Evolutionary conservation across 2,329 filamentous ascomycete genomes (phyloP).

Genomic region (Xylariaceae sp.): DNA sequence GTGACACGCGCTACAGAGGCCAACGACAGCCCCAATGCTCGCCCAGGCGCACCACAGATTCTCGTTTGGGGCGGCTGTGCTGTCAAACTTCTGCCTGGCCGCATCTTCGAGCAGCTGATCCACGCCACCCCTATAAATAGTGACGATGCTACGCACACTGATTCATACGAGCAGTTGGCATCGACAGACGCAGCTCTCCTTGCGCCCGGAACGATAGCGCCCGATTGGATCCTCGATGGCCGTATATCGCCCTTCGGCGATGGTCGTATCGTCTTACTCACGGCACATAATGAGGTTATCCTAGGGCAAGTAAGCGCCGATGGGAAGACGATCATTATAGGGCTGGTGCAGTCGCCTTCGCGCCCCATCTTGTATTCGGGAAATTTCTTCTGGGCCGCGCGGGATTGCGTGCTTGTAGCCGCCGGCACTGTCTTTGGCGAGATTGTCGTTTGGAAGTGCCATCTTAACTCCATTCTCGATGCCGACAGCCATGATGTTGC

Average conservation of each 20-base stretch:
- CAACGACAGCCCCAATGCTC: not conserved
- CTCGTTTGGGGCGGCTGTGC: slow-evolving; percentile 69
- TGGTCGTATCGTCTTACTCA: slow-evolving; percentile 59
- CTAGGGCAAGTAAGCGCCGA: slow-evolving; percentile 38
- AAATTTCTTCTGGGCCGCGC: slow-evolving; percentile 60
- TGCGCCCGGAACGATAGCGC: slow-evolving; percentile 43
- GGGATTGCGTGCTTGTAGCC: slow-evolving; percentile 64
- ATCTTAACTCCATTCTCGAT: slow-evolving; percentile 28
- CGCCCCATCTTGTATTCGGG: slow-evolving; percentile 87
- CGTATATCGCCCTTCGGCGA: slow-evolving; percentile 45
- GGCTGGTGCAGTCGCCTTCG: slow-evolving; percentile 58
- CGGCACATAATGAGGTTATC: slow-evolving; percentile 81
- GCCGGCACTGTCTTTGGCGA: slow-evolving; percentile 94
- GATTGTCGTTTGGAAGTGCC: slow-evolving; percentile 81
- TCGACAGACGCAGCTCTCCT: not conserved
- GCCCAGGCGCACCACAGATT: slow-evolving; percentile 30
- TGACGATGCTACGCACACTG: too few relatives aligned
- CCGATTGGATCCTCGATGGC: slow-evolving; percentile 77
- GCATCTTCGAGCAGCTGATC: slow-evolving; percentile 29
- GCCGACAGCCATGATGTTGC: not conserved
- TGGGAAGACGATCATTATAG: slow-evolving; percentile 38
- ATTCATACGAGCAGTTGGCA: not conserved
- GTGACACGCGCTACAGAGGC: slow-evolving; percentile 29
- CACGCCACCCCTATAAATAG: not conserved
- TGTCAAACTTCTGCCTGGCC: slow-evolving; percentile 43